These are phyloP conservation scores for Podaxis carcinomalis DNA, from an alignment of 768 basidiomycete species.

Conservation along the genomic window DNA sequence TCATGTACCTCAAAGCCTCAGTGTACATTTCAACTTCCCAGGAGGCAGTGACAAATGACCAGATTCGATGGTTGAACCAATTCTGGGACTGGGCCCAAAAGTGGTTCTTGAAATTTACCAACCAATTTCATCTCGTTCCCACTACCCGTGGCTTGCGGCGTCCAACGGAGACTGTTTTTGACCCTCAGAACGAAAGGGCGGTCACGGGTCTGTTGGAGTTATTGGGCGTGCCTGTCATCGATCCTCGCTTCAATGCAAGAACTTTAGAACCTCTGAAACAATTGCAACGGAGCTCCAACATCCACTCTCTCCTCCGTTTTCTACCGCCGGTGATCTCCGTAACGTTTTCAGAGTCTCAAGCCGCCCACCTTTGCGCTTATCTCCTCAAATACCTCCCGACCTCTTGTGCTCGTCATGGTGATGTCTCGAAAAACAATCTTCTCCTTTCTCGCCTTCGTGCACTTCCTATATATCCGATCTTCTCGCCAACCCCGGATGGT, in stretches of 20 bases:
- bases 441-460: slow-evolving; percentile 10
- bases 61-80: slow-evolving; percentile 28
- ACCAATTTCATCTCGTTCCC: slow-evolving; percentile 27
- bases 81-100: slow-evolving; percentile 42
- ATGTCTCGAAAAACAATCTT: slow-evolving; percentile 7
- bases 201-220: slow-evolving; percentile 18
- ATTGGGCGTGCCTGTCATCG: slow-evolving; percentile 32
- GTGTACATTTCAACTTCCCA: background rate
- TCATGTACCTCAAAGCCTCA: slow-evolving; percentile 23
- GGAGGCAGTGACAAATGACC: slow-evolving; percentile 10
- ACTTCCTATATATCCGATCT: slow-evolving; percentile 26
- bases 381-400: slow-evolving; percentile 1
- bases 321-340: slow-evolving; percentile 8
- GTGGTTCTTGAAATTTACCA: slow-evolving; percentile 17
- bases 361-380: background rate
- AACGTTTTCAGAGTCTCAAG: background rate
- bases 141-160: slow-evolving; percentile 24
- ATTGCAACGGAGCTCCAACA: slow-evolving; percentile 5
- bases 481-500: slow-evolving; percentile 14
- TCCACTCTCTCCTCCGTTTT: slow-evolving; percentile 27
- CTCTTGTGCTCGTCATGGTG: slow-evolving; percentile 4
- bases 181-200: background rate
- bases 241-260: slow-evolving; percentile 18
- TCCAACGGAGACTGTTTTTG: slow-evolving; percentile 25
- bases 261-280: slow-evolving; percentile 12